Base-by-base conservation (phyloP, 2,329 filamentous ascomycete genomes). In the Tolypocladium cylindrosporum region DNA sequence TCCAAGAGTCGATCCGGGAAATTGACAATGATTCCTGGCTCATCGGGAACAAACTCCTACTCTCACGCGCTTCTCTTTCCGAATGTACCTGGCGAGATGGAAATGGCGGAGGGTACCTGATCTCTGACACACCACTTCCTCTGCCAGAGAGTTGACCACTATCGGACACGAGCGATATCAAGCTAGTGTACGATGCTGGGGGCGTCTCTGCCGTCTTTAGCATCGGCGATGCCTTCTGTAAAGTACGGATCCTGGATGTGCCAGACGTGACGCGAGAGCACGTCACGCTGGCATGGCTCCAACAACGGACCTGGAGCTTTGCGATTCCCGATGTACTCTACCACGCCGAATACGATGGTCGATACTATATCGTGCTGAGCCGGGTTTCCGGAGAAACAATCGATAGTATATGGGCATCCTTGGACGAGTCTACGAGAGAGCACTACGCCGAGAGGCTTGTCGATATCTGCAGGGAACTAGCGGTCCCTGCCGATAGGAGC, bases 361-460 rank as follows among this genome's bases (percentile, higher is more conserved):
- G 64, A 36, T 66, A 64, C n/a, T 71, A 65, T 34, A 60, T 70
- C 1, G 61, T 71, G 37, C 42, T 67, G 9, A 55, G 51, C 14
- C 63, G 62, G 39, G 56, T 71, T 2, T 63, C 59, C 7, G 66
- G 69, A 19, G 60, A 61, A 43, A 69, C 64, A 14, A 63, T 71
- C 50, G 13, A 10, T 34, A 16, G 27, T 19, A 3, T 21, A 16
- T 52, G 27, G 50, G 14, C 50, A 14, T 5, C 24, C 14, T 16
- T 52, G 6, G 50, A 52, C 50, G 50, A 52, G 50, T 14, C 34
- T 11, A 52, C 13, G 27, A 52, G 27, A 37, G 14, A 52, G 19
- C 19, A 52, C 27, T 37, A 52, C 36, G 27, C 27, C 14, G 21
- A 27, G 21, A 11, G 27, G 7, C 37, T 37, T 27, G 50, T 34